Percentiles rank a stretch among this genome's conserved stretches.
These are phyloP conservation scores for Populus alba DNA, from an alignment of 345 rosid genomes.

Conservation along the genomic window DNA sequence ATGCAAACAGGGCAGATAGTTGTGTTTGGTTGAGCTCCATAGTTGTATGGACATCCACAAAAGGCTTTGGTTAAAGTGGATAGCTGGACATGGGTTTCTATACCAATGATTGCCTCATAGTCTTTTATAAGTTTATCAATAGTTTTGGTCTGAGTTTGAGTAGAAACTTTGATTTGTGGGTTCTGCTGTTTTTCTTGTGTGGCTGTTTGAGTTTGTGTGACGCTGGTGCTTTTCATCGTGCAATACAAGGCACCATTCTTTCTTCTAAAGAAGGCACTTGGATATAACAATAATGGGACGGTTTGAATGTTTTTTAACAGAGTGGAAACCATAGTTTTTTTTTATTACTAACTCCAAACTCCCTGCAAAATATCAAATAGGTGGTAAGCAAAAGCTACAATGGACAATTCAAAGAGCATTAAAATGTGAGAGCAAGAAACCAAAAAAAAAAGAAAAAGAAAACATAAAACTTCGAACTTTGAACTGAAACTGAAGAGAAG, in stretches of 20 bases:
- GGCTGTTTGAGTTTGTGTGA: slow-evolving; percentile 43
- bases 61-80: slow-evolving; percentile 86
- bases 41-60: slow-evolving; percentile 80
- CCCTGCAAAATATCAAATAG: slow-evolving; percentile 39
- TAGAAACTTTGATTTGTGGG: slow-evolving; percentile 39
- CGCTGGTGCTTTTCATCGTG: slow-evolving; percentile 39
- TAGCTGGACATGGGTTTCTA: slow-evolving; percentile 95
- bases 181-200: slow-evolving; percentile 51
- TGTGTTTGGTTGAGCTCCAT: slow-evolving; percentile 72
- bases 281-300: slow-evolving; percentile 42
- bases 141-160: slow-evolving; percentile 41
- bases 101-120: slow-evolving; percentile 84
- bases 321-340: slow-evolving; percentile 55
- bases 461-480: background rate
- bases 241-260: slow-evolving; percentile 37
- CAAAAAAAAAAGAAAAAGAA: background rate
- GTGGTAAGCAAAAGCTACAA: slow-evolving; percentile 14
- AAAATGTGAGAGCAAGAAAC: background rate
- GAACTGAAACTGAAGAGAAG: background rate
- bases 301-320: slow-evolving; percentile 54
- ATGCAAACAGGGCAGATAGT: slow-evolving; percentile 82
- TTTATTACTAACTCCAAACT: slow-evolving; percentile 1
- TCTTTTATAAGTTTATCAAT: slow-evolving; percentile 52
- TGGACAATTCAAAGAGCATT: background rate
- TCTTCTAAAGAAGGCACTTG: slow-evolving; percentile 45